A percentile compares a stretch with the other conserved stretches of the same genome.
Conservation (phyloP, 257 asterid genomes). For the Gentiana dahurica region DNA sequence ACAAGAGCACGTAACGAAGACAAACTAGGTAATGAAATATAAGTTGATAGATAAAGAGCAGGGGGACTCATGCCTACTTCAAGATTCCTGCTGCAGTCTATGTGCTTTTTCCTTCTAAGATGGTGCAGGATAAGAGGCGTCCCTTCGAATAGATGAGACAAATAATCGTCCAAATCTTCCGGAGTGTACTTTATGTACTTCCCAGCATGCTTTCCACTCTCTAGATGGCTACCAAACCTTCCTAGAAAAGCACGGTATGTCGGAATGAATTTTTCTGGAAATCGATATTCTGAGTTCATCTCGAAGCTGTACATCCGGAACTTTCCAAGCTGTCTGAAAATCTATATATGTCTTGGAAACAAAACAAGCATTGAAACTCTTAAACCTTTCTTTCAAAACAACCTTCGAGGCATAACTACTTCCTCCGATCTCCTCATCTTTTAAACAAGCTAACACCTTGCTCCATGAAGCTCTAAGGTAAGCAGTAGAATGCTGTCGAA, state of each 20-base stretch:
- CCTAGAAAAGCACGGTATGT: conserved; percentile 89
- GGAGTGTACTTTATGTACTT: conserved; percentile 70
- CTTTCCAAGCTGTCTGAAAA: conserved; percentile 85
- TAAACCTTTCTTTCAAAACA: conserved; percentile 80
- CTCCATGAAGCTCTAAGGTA: conserved; percentile 94
- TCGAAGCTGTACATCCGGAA: conserved; percentile 88
- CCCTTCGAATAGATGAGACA: conserved; percentile 93
- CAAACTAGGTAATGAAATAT: too few species aligned
- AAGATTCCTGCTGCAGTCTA: conserved; percentile 26
- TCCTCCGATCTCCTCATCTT: conserved; percentile 86
- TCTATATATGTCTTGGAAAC: neutral
- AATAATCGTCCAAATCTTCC: conserved; percentile 75
- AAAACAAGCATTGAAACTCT: conserved; percentile 84
- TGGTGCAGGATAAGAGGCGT: conserved; percentile 76
- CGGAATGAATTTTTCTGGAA: conserved; percentile 80
- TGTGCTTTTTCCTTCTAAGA: conserved; percentile 67
- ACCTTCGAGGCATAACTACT: conserved; percentile 71
- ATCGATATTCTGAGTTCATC: conserved; percentile 94
- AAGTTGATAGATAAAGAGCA: too few species aligned
- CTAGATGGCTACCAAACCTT: conserved; percentile 75
- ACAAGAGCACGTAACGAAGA: too few species aligned
- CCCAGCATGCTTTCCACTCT: conserved; percentile 82
- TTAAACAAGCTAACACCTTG: conserved; percentile 64
- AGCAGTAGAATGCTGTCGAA: conserved; percentile 75
- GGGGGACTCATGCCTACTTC: conserved; percentile 25